Evolutionary conservation across 257 asterid genomes (phyloP).

Genomic region (Gentiana straminea): DNA sequence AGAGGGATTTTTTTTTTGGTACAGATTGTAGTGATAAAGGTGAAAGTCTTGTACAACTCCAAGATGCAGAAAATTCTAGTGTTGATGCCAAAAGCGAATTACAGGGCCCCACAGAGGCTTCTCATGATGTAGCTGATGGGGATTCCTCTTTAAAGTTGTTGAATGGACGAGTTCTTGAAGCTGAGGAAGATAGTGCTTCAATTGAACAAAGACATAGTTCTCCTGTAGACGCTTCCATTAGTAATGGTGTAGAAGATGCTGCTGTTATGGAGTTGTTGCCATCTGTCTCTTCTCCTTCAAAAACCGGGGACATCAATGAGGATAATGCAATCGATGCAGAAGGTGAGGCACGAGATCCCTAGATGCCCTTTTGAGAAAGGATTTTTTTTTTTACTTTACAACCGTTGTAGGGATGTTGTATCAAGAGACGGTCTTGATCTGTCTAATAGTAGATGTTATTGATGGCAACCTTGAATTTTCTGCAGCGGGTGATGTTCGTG

Average conservation of each 20-base stretch:
- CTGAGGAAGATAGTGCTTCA: conserved; percentile 3
- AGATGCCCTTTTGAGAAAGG: neutral
- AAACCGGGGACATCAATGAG: conserved; percentile 8
- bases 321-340: conserved; percentile 8
- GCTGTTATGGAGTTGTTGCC: conserved; percentile 2
- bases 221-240: conserved; percentile 3
- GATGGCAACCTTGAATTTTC: too few relatives aligned
- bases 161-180: conserved; percentile 1
- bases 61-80: neutral
- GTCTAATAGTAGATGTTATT: too few relatives aligned
- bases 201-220: conserved; percentile 1
- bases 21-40: neutral
- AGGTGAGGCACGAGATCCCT: conserved; percentile 3
- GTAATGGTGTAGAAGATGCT: conserved; percentile 9
- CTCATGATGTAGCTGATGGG: too few relatives aligned
- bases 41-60: neutral
- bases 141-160: too few relatives aligned
- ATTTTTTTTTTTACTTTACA: too few relatives aligned
- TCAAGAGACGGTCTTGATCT: too few relatives aligned
- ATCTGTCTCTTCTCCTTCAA: conserved; percentile 1
- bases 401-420: too few relatives aligned
- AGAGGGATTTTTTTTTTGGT: conserved; percentile 11
- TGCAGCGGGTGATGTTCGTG: too few relatives aligned
- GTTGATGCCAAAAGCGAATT: neutral
- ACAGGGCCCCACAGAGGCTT: conserved; percentile 2